Base-by-base conservation (phyloP, 2,329 filamentous ascomycete species). In the Ophiostoma pallidulum region DNA sequence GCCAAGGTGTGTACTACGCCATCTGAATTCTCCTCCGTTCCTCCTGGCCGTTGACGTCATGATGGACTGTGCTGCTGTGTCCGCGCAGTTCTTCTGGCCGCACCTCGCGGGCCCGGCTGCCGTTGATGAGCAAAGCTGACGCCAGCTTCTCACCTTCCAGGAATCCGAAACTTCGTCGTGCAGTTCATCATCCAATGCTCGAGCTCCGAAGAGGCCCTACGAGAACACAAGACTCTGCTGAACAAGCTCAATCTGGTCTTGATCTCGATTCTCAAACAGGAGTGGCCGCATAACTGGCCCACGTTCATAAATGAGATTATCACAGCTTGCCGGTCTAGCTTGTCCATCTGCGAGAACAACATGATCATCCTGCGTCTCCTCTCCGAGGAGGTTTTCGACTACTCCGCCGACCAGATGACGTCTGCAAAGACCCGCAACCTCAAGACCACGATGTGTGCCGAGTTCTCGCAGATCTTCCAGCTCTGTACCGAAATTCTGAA, bases 271-370 rank as follows among this genome's bases (percentile, higher is more conserved):
- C 74, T 98, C 62, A 98, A 98, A 75, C 92, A 98, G 70, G 92
- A 98, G 69, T 98, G 92, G 92, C 92, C 92, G 49, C 91, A 97
- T 70, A 94, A 98, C 74, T 98, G 94, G 92, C 92, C 94, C 10
- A 95, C 89, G 18, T 98, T 98, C 68, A 97, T 98, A 77, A 97
- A 97, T 73, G 92, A 98, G 72, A 98, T 98, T 67, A 89, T 98
- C 59, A 85, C 88, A 19, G 91, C 92, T 48, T 97, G 90, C 69
- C 90, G 94, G 64, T 91, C 87, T 57, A 96, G 86, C 67, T 74
- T 98, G 46, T 92, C 91, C 32, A 94, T 98, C 59, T 98, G 94
- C 77, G 92, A 98, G 71, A 98, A 98, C 73, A 98, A 98, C 74
- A 98, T 98, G 92, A 89, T 87, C 55, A 97, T 98, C 58, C 78